These are phyloP conservation scores for Ophiobolus disseminans DNA, from an alignment of 2,329 filamentous ascomycete species.

Conservation along the genomic window DNA sequence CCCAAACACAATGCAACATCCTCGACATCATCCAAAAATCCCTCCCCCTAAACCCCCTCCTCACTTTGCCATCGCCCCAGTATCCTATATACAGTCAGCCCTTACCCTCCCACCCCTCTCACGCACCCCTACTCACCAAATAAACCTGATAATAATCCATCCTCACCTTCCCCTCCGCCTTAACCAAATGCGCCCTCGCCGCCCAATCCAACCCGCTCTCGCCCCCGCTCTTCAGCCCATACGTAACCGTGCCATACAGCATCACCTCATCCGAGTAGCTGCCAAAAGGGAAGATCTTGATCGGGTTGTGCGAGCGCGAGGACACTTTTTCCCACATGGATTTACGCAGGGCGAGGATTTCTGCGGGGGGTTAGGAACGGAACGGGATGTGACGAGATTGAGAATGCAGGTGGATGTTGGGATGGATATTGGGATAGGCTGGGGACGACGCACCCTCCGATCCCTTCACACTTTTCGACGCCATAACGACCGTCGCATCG, in stretches of 20 bases:
- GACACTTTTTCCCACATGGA: slow-evolving; percentile 62
- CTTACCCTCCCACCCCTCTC: not conserved
- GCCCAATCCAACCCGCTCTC: slow-evolving; percentile 60
- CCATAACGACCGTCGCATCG: slow-evolving; percentile 62
- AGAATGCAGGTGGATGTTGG: not conserved
- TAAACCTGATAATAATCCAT: slow-evolving; percentile 64
- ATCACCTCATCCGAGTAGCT: slow-evolving; percentile 58
- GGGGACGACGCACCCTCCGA: slow-evolving; percentile 49
- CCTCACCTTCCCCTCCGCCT: slow-evolving; percentile 61
- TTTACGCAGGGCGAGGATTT: slow-evolving; percentile 60
- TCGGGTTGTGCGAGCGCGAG: slow-evolving; percentile 54
- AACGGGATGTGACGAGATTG: not conserved
- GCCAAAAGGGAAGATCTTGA: slow-evolving; percentile 61
- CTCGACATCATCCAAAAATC: too few relatives aligned
- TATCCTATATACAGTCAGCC: slow-evolving; percentile 26
- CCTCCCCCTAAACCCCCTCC: not conserved
- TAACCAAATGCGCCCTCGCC: slow-evolving; percentile 60
- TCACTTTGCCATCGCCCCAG: slow-evolving; percentile 19
- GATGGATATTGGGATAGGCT: not conserved
- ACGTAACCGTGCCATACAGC: slow-evolving; percentile 62
- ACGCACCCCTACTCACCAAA: slow-evolving; percentile 51
- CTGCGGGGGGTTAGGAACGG: slow-evolving; percentile 32
- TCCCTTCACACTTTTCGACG: slow-evolving; percentile 55
- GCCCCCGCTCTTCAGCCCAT: slow-evolving; percentile 60
- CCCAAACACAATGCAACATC: too few relatives aligned